Conservation (phyloP, 2,329 filamentous ascomycete species). For the Coleophoma cylindrospora region DNA sequence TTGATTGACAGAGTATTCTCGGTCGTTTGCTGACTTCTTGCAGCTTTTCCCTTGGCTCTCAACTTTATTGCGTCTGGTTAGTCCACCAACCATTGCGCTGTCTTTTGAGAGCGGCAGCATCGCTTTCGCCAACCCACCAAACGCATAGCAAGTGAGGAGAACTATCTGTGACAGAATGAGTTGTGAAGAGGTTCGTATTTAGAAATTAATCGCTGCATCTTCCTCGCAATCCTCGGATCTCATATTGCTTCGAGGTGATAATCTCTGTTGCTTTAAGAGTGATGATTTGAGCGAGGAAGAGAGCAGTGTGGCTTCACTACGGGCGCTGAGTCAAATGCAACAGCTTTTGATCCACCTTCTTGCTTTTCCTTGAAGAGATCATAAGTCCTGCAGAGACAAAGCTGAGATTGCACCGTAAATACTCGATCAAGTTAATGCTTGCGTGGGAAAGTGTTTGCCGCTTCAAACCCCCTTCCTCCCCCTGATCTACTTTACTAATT, state of each 20-base stretch:
- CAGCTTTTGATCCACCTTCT: slow-evolving; percentile 46
- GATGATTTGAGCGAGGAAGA: no score
- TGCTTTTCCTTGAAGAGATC: slow-evolving; percentile 15
- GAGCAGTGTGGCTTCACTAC: slow-evolving; percentile 64
- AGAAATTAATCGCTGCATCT: slow-evolving; percentile 13
- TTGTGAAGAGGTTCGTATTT: slow-evolving; percentile 32
- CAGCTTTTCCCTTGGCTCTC: slow-evolving; percentile 74
- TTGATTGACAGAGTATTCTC: no score
- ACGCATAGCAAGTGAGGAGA: slow-evolving; percentile 13
- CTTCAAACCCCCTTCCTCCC: slow-evolving; percentile 45
- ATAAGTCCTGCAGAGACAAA: slow-evolving; percentile 41
- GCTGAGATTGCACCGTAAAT: slow-evolving; percentile 94
- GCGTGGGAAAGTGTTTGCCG: slow-evolving; percentile 97
- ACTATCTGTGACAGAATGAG: slow-evolving; percentile 16
- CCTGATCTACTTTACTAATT: slow-evolving; percentile 35
- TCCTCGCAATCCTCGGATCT: slow-evolving; percentile 6
- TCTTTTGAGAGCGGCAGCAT: slow-evolving; percentile 48
- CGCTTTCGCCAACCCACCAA: slow-evolving; percentile 12
- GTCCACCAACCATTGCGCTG: slow-evolving; percentile 52
- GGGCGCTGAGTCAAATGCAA: slow-evolving; percentile 66
- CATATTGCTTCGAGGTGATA: slow-evolving; percentile 1
- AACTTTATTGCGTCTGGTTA: slow-evolving; percentile 93
- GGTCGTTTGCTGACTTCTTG: no score
- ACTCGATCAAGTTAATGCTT: slow-evolving; percentile 99
- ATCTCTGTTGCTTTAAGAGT: neutral